Evolutionary conservation across 805 yeast genomes (phyloP).

Genomic region (Hanseniaspora clermontiae): DNA sequence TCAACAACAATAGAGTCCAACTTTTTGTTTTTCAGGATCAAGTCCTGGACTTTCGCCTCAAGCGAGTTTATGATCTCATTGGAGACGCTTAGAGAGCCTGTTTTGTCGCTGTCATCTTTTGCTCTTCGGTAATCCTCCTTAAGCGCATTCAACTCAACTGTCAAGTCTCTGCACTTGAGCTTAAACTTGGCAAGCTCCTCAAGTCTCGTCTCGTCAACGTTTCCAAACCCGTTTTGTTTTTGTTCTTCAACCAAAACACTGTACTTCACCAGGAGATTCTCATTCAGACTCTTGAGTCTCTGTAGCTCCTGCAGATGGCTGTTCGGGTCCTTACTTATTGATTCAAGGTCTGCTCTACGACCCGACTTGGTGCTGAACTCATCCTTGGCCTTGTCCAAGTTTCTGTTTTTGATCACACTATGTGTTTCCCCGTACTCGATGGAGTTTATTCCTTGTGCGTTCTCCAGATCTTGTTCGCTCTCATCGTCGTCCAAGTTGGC

Average conservation of each 20-base stretch:
- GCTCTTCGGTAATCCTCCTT: slow-evolving; percentile 14
- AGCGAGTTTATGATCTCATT: background rate
- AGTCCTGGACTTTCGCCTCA: background rate
- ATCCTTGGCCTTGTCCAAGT: slow-evolving; percentile 1
- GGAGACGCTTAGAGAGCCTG: background rate
- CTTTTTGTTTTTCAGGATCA: background rate
- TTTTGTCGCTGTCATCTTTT: background rate
- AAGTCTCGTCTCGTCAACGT: slow-evolving; percentile 21
- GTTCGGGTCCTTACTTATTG: background rate
- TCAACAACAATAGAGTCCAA: slow-evolving; percentile 1
- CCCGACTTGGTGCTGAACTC: background rate
- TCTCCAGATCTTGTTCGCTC: background rate
- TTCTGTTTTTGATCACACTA: slow-evolving; percentile 7
- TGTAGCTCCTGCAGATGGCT: background rate
- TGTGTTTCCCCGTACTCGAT: background rate
- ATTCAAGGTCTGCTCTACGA: background rate
- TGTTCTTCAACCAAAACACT: slow-evolving; percentile 18
- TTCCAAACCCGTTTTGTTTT: slow-evolving; percentile 22
- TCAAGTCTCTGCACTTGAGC: background rate
- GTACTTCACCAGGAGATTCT: slow-evolving; percentile 22
- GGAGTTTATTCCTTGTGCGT: background rate
- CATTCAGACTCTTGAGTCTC: slow-evolving; percentile 20
- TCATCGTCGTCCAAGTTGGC: slow-evolving; percentile 5
- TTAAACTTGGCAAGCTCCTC: slow-evolving; percentile 17
- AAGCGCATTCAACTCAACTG: slow-evolving; percentile 19